phyloP scores from a whole-genome alignment of 768 basidiomycete species.

The Mycena galopus region DNA sequence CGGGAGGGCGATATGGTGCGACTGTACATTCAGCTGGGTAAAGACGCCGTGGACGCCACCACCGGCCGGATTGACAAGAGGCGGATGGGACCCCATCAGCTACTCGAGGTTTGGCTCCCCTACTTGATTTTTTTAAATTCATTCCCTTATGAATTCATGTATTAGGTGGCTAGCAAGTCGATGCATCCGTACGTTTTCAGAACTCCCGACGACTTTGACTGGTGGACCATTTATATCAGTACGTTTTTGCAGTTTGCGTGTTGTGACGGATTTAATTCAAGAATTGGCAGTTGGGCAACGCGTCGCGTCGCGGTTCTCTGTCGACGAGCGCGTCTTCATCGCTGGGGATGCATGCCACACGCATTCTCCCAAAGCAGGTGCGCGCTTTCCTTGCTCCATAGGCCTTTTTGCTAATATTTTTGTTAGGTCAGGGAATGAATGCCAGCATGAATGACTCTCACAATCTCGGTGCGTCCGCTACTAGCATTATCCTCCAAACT shows the following conservation, averaged over 20 bases:
- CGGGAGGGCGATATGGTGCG: slow-evolving; percentile 77
- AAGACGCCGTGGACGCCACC: slow-evolving; percentile 56
- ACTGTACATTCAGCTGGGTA: slow-evolving; percentile 77
- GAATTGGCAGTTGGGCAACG: slow-evolving; percentile 75
- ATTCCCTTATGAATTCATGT: background rate
- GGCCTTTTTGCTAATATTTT: background rate
- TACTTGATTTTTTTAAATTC: background rate
- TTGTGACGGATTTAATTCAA: background rate
- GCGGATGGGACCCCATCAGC: slow-evolving; percentile 60
- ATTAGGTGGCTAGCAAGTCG: slow-evolving; percentile 67
- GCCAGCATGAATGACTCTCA: slow-evolving; percentile 83
- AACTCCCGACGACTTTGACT: slow-evolving; percentile 65
- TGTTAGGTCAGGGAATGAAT: slow-evolving; percentile 79
- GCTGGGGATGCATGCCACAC: slow-evolving; percentile 83
- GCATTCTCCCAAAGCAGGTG: slow-evolving; percentile 76
- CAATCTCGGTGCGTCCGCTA: slow-evolving; percentile 63
- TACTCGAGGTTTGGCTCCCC: slow-evolving; percentile 61
- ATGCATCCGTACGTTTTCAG: slow-evolving; percentile 68
- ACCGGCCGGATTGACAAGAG: slow-evolving; percentile 68
- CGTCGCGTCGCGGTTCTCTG: slow-evolving; percentile 73
- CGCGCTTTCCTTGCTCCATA: background rate
- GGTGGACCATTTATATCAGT: slow-evolving; percentile 85
- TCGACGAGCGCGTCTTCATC: slow-evolving; percentile 78
- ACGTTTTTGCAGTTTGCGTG: slow-evolving; percentile 37
- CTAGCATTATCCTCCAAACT: background rate